A percentile compares a stretch with the other conserved stretches of the same genome.
Evolutionary conservation across 202 grass and related monocot species (phyloP).

Genomic region (Brachypodium distachyon): DNA sequence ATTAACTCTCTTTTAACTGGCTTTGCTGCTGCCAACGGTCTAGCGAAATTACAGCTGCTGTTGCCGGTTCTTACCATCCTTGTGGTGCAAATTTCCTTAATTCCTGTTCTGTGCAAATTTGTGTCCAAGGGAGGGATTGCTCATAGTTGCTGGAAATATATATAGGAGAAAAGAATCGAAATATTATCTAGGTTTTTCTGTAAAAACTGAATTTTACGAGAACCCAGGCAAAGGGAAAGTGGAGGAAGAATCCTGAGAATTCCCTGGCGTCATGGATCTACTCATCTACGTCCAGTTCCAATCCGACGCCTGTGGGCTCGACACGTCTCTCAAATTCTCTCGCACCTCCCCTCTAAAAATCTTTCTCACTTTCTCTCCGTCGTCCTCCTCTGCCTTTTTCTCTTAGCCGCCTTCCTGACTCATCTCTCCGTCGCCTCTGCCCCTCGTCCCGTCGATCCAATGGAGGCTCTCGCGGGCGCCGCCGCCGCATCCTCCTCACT

Average conservation of each 20-base stretch:
- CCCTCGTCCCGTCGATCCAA: neutral
- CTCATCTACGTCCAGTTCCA: neutral
- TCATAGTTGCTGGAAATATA: too few relatives aligned
- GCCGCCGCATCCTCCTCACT: conserved; percentile 15
- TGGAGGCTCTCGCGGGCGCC: conserved; percentile 35
- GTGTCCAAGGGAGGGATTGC: too few relatives aligned
- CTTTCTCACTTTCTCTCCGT: neutral
- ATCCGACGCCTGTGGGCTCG: neutral
- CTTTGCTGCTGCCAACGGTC: neutral
- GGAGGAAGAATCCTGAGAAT: neutral
- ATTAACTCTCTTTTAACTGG: neutral
- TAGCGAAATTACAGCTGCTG: neutral
- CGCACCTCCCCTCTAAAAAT: conserved; percentile 3
- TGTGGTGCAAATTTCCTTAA: neutral
- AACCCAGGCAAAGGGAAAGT: neutral
- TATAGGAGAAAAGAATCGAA: too few relatives aligned
- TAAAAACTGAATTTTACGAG: too few relatives aligned
- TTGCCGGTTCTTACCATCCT: too few relatives aligned
- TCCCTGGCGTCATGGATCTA: neutral
- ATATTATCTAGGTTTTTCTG: too few relatives aligned
- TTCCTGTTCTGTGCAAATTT: neutral
- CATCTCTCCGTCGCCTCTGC: neutral
- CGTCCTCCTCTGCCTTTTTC: neutral
- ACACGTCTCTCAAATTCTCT: neutral
- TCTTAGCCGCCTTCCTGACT: conserved; percentile 37